These are phyloP conservation scores for Magnaporthiopsis rhizophila DNA, from an alignment of 2,329 filamentous ascomycete species.

Conservation along the genomic window DNA sequence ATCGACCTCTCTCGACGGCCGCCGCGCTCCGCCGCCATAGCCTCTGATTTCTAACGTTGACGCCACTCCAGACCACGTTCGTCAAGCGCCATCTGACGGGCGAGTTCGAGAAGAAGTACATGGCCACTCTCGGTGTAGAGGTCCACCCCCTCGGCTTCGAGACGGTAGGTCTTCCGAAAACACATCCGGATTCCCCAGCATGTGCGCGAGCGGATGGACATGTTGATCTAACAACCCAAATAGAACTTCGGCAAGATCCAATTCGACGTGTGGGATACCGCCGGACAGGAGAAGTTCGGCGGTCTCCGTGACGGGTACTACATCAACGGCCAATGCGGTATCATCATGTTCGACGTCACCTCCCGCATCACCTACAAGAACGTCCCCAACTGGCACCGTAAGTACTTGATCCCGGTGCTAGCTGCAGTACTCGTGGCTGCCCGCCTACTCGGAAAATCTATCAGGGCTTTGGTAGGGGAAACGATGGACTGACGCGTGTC, in stretches of 20 bases:
- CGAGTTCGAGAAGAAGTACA: conserved; percentile 99
- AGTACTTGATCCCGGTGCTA: conserved; percentile 29
- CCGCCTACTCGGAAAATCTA: too few species aligned
- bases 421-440: too few species aligned
- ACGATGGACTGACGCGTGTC: too few species aligned
- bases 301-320: conserved; percentile 99
- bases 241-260: conserved; percentile 93
- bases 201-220: conserved; percentile 5
- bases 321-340: conserved; percentile 99
- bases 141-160: conserved; percentile 97
- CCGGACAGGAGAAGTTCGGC: conserved; percentile 98
- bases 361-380: conserved; percentile 99
- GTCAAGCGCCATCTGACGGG: conserved; percentile 99
- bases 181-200: conserved; percentile 3
- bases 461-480: too few species aligned
- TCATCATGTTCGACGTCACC: conserved; percentile 99
- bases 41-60: background rate
- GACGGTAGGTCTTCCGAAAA: conserved; percentile 61
- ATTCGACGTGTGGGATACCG: conserved; percentile 99
- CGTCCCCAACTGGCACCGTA: conserved; percentile 99
- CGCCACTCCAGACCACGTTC: conserved; percentile 75
- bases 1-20: conserved; percentile 8
- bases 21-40: background rate
- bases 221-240: conserved; percentile 26
- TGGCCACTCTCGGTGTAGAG: conserved; percentile 98